Conservation (phyloP, 495 filamentous ascomycete genomes). For the Aspergillus nanangensis region DNA sequence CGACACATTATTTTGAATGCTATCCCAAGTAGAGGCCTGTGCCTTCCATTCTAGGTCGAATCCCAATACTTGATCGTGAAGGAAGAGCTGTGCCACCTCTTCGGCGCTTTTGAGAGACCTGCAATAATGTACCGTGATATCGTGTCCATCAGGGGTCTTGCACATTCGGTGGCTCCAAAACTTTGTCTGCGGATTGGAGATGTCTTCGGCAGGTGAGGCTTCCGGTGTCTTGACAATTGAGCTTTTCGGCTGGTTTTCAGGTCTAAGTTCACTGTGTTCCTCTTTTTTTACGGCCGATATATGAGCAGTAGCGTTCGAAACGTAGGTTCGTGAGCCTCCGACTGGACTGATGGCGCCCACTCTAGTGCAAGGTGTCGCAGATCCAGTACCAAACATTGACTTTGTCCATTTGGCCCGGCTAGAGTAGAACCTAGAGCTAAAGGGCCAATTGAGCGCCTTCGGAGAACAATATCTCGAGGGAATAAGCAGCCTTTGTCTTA, state of each 20-base stretch:
- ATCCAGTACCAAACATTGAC: too few species aligned
- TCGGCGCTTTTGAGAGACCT: constrained; percentile 61
- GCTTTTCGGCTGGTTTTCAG: neutral
- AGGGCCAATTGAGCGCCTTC: too few species aligned
- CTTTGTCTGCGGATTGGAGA: constrained; percentile 15
- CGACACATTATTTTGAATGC: constrained; percentile 61
- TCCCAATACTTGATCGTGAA: constrained; percentile 64
- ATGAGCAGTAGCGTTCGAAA: too few species aligned
- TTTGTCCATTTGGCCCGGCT: too few species aligned
- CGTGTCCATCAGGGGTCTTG: constrained; percentile 39
- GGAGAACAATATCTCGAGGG: too few species aligned
- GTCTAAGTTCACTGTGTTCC: neutral
- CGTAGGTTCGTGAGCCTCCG: too few species aligned
- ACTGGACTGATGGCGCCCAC: too few species aligned
- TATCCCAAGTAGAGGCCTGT: constrained; percentile 36
- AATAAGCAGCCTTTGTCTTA: too few species aligned
- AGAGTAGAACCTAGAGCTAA: too few species aligned
- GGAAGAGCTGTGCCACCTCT: constrained; percentile 60
- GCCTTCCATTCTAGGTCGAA: constrained; percentile 85
- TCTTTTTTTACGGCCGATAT: too few species aligned
- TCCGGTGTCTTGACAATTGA: neutral
- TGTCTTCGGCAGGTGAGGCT: neutral
- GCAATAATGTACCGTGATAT: constrained; percentile 73
- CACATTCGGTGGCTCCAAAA: constrained; percentile 70
- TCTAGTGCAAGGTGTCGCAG: too few species aligned